Base-by-base conservation (phyloP, 768 basidiomycete genomes). In the Hygrophoropsis aurantiaca region DNA sequence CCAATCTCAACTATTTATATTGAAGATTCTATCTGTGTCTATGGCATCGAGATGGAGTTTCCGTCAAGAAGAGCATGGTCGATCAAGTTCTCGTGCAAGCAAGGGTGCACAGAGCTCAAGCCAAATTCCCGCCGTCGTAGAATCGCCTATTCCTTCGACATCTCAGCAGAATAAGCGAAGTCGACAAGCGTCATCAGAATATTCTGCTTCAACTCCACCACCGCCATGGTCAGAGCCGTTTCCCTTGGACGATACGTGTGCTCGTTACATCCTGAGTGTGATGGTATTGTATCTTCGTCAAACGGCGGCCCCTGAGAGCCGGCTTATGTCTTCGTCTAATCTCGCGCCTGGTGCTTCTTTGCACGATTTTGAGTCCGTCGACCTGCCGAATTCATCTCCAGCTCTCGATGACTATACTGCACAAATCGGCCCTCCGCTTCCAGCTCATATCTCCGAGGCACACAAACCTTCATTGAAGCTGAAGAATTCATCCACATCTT, bases 1-100 rank as follows among this genome's bases (percentile, higher is more conserved):
- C 4, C 91, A 94, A 59, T 94, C 92, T 0, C 89, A 94, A 61
- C 73, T 94, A 2, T 90, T 90, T 56, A 68, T 94, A 32, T 74
- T 94, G 57, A 91, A 94, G 67, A 82, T 94, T 19, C 66, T 95
- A 11, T 77, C 85, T 0, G 74, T 86, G 36, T 81, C 84, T 39
- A 82, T 94, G 77, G 81, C 87, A 4, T 83, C 87, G 13, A 82
- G 88, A 25, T 92, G 87, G 87, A 74, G 70, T 27, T 18, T 50
- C 35, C 65, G 71, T n/a, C 69, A 72, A 41, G 60, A 72, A 5
- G 70, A 74, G n/a, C 64, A 65, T 37, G 59, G 54, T 16, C 68
- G 74, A 11, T 63, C 76, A 6, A 61, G 60, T 24, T 78, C 78
- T 16, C 73, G 73, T 15, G 57, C 73, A 21, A 71, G 74, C 55